Conservation (phyloP, 1,284 basidiomycete species). For the Ganoderma lingzhi region DNA sequence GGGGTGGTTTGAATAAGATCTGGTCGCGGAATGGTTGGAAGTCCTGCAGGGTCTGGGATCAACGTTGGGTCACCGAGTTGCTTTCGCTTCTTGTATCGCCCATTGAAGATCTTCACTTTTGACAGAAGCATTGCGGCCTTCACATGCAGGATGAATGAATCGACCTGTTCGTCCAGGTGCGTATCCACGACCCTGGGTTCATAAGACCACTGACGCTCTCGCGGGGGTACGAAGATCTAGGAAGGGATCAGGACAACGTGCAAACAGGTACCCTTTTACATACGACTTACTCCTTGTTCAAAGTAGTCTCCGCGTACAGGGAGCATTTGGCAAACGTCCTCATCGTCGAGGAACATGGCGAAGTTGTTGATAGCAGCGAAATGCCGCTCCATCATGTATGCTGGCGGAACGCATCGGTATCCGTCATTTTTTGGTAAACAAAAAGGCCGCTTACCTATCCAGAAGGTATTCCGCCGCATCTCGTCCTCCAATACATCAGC, state of each 20-base stretch:
- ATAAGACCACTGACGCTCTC: conserved; percentile 75
- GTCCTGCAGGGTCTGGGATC: conserved; percentile 32
- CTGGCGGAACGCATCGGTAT: conserved; percentile 40
- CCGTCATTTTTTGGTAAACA: no score
- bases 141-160: conserved; percentile 79
- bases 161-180: conserved; percentile 70
- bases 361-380: conserved; percentile 75
- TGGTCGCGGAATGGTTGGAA: conserved; percentile 19
- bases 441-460: conserved; percentile 48
- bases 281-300: conserved; percentile 61
- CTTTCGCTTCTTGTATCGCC: conserved; percentile 67
- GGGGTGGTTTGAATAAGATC: conserved; percentile 60
- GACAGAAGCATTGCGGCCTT: conserved; percentile 75
- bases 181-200: conserved; percentile 61
- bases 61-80: conserved; percentile 56
- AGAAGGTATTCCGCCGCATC: conserved; percentile 74
- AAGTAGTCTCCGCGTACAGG: conserved; percentile 70
- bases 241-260: conserved; percentile 9
- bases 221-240: conserved; percentile 60
- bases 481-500: conserved; percentile 73
- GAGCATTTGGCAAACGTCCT: conserved; percentile 73
- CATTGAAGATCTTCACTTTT: conserved; percentile 75
- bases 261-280: background rate
- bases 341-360: conserved; percentile 75
- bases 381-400: conserved; percentile 71